phyloP scores from a whole-genome alignment of 1,139 yeast species.

The Yamadazyma buinensis region DNA sequence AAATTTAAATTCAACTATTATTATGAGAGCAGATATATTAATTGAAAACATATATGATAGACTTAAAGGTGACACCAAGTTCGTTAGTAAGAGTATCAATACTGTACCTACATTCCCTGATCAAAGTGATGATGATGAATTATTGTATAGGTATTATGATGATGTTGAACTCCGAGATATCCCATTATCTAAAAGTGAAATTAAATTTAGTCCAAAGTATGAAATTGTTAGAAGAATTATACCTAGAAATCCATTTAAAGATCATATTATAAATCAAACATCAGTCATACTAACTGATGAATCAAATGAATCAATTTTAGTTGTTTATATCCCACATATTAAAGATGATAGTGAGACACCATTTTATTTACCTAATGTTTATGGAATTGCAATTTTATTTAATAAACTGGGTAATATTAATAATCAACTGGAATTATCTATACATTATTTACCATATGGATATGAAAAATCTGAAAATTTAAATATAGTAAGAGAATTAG shows the following conservation, averaged over 20 bases:
- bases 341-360: slow-evolving; percentile 63
- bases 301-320: slow-evolving; percentile 41
- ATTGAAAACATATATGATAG: slow-evolving; percentile 48
- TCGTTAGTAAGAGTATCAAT: slow-evolving; percentile 30
- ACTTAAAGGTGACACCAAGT: slow-evolving; percentile 29
- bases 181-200: slow-evolving; percentile 29
- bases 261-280: slow-evolving; percentile 78
- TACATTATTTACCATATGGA: slow-evolving; percentile 73
- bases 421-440: slow-evolving; percentile 57
- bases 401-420: too few relatives aligned
- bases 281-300: slow-evolving; percentile 48
- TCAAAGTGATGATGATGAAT: slow-evolving; percentile 26
- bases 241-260: slow-evolving; percentile 88
- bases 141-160: slow-evolving; percentile 46
- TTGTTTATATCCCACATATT: slow-evolving; percentile 77
- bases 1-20: slow-evolving; percentile 87
- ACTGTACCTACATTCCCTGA: slow-evolving; percentile 32
- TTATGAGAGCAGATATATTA: slow-evolving; percentile 82
- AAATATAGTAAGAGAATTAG: slow-evolving; percentile 29
- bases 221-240: slow-evolving; percentile 74
- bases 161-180: slow-evolving; percentile 52
- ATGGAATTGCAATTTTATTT: slow-evolving; percentile 73
- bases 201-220: slow-evolving; percentile 35
- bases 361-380: slow-evolving; percentile 80
- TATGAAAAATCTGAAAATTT: slow-evolving; percentile 18